Conservation (phyloP, 2,329 filamentous ascomycete genomes). For the Dryadomyces sulphureus region DNA sequence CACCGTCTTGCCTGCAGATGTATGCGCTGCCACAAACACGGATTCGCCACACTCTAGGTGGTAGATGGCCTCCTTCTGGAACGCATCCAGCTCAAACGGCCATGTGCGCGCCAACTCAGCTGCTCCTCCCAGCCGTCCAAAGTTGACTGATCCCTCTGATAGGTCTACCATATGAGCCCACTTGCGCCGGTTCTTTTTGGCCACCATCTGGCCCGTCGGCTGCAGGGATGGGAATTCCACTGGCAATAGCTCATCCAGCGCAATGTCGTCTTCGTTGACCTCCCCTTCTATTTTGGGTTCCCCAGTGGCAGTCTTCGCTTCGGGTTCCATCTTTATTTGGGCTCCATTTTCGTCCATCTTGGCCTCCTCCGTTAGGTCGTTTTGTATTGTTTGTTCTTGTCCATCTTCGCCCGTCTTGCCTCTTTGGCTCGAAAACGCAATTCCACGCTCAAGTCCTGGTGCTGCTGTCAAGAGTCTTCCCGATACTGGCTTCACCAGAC, state of each 20-base stretch:
- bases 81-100: constrained; percentile 94
- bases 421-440: constrained; percentile 52
- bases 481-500: constrained; percentile 68
- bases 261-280: constrained; percentile 14
- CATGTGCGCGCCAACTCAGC: constrained; percentile 82
- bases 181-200: constrained; percentile 64
- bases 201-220: constrained; percentile 63
- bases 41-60: constrained; percentile 94
- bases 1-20: constrained; percentile 93
- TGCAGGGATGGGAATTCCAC: constrained; percentile 88
- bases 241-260: constrained; percentile 76
- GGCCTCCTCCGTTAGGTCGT: background rate
- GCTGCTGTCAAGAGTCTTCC: constrained; percentile 68
- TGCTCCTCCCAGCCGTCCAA: constrained; percentile 69
- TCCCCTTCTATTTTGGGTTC: constrained; percentile 30
- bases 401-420: constrained; percentile 11
- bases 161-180: constrained; percentile 99
- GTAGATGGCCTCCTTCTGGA: constrained; percentile 97
- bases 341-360: background rate
- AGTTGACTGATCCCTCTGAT: constrained; percentile 85
- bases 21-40: constrained; percentile 95
- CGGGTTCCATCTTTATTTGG: background rate
- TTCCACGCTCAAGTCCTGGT: constrained; percentile 67
- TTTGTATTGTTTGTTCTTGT: background rate
- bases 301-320: constrained; percentile 34